Conservation (phyloP, 1,284 basidiomycete species). For the Gomphus bonarii region DNA sequence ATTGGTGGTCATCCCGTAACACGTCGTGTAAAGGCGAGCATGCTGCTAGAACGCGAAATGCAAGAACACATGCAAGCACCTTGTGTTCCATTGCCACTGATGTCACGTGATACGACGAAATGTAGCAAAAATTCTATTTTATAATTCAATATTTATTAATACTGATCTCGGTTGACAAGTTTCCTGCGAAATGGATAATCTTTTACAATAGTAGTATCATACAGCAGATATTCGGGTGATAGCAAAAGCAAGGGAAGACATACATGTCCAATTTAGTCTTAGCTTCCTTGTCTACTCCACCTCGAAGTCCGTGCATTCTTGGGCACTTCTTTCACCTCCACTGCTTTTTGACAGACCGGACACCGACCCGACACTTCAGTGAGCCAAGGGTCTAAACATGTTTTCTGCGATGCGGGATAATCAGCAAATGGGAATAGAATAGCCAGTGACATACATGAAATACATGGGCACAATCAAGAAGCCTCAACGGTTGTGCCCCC, state of each 20-base stretch:
- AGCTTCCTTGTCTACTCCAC: neutral
- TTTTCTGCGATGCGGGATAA: slow-evolving; percentile 39
- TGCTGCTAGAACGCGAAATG: slow-evolving; percentile 38
- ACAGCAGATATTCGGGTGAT: neutral
- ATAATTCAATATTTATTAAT: no score
- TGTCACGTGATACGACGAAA: neutral
- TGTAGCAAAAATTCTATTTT: no score
- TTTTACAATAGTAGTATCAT: neutral
- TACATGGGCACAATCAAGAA: slow-evolving; percentile 67
- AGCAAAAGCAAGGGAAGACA: neutral
- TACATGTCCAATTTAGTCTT: neutral
- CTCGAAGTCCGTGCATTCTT: slow-evolving; percentile 17
- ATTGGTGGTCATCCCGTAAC: slow-evolving; percentile 58
- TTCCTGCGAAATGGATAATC: neutral
- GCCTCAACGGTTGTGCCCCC: slow-evolving; percentile 60
- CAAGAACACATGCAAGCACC: slow-evolving; percentile 27
- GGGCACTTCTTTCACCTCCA: slow-evolving; percentile 21
- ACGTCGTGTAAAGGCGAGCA: slow-evolving; percentile 34
- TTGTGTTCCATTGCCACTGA: neutral
- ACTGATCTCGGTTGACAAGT: no score
- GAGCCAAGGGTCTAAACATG: slow-evolving; percentile 71
- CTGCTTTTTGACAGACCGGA: slow-evolving; percentile 62
- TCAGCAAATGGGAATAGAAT: slow-evolving; percentile 1
- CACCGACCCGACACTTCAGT: slow-evolving; percentile 70
- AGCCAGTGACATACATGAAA: slow-evolving; percentile 54